These are phyloP conservation scores for Rhizopus arrhizus DNA, from an alignment of 371 early-diverging fungal species.

Conservation along the genomic window DNA sequence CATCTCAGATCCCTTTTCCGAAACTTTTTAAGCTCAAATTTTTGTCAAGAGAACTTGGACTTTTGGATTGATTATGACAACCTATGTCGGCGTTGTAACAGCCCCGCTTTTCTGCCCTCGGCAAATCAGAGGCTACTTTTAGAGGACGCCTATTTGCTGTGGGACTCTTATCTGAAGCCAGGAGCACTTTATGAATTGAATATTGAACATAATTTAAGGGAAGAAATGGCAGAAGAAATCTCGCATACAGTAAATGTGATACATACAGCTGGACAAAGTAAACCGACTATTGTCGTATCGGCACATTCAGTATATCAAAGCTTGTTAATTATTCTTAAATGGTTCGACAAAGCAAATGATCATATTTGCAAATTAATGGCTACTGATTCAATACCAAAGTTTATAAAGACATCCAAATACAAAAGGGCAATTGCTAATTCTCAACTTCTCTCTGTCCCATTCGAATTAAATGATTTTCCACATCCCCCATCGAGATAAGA, in stretches of 20 bases:
- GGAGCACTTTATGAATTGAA: conserved; percentile 48
- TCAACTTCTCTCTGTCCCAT: background rate
- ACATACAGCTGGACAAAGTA: background rate
- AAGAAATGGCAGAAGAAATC: conserved; percentile 36
- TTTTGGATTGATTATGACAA: conserved; percentile 54
- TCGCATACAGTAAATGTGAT: conserved; percentile 17
- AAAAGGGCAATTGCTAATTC: background rate
- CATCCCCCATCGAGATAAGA: conserved; percentile 22
- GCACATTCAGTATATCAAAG: conserved; percentile 7
- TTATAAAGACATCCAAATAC: conserved; percentile 58
- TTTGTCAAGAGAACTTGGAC: conserved; percentile 61
- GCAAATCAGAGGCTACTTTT: conserved; percentile 30
- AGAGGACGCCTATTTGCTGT: conserved; percentile 51
- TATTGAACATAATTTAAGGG: conserved; percentile 33
- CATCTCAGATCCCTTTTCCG: conserved; percentile 54
- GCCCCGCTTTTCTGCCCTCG: background rate
- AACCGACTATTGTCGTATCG: conserved; percentile 14
- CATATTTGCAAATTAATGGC: conserved; percentile 64
- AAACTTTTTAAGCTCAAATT: conserved; percentile 50
- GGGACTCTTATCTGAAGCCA: conserved; percentile 48
- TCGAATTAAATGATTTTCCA: conserved; percentile 21
- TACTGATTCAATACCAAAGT: conserved; percentile 65
- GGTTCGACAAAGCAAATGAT: conserved; percentile 59
- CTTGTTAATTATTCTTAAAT: conserved; percentile 26
- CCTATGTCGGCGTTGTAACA: conserved; percentile 11